Conservation (phyloP, 257 asterid genomes). For the Penstemon barbatus region DNA sequence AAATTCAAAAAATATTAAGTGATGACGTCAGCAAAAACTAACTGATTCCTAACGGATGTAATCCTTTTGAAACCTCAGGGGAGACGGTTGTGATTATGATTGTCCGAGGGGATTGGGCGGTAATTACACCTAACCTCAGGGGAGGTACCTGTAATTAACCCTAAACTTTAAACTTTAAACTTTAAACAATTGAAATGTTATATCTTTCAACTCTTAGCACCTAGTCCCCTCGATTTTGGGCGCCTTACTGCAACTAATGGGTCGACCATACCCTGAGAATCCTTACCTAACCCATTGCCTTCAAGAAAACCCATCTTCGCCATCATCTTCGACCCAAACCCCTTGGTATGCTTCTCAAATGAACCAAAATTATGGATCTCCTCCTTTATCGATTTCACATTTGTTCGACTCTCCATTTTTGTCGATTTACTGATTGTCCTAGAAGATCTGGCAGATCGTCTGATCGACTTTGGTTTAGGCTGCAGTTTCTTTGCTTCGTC, state of each 20-base stretch:
- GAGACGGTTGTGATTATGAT: no score
- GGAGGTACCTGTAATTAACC: no score
- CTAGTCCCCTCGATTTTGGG: constrained; percentile 67
- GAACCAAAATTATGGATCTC: constrained; percentile 46
- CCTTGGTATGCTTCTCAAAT: constrained; percentile 83
- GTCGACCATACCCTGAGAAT: constrained; percentile 68
- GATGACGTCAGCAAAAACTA: no score
- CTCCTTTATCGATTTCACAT: constrained; percentile 39
- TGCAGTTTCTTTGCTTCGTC: constrained; percentile 22
- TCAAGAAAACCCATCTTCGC: constrained; percentile 82
- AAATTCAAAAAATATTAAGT: no score
- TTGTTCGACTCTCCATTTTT: constrained; percentile 47
- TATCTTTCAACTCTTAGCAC: constrained; percentile 44
- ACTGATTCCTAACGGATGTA: no score
- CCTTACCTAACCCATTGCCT: constrained; percentile 77
- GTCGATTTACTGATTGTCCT: constrained; percentile 23
- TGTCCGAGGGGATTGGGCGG: no score
- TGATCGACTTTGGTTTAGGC: constrained; percentile 20
- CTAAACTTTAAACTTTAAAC: no score
- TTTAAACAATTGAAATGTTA: not conserved
- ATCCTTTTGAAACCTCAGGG: no score
- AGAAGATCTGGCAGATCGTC: constrained; percentile 22
- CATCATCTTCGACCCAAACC: constrained; percentile 92
- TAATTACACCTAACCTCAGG: no score
- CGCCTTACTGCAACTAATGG: constrained; percentile 70